phyloP scores from a whole-genome alignment of 257 asterid species.

The Salvia miltiorrhiza region DNA sequence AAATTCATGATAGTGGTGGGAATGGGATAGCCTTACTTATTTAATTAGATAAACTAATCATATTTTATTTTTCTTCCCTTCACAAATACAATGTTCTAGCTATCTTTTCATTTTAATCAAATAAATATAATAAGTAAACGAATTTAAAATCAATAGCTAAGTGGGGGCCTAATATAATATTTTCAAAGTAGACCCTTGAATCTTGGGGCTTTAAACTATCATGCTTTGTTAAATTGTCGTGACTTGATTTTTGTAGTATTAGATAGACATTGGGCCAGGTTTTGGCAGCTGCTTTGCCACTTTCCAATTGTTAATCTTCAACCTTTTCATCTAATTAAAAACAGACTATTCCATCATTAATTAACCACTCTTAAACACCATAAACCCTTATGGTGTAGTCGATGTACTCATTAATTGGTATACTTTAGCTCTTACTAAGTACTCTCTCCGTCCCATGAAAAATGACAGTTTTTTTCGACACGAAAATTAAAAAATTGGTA shows the following conservation, averaged over 20 bases:
- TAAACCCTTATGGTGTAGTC: background rate
- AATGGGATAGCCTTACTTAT: background rate
- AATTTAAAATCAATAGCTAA: background rate
- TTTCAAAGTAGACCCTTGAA: conserved; percentile 23
- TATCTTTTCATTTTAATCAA: background rate
- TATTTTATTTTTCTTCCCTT: background rate
- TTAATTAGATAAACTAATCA: background rate
- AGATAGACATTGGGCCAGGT: background rate
- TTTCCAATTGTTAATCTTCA: conserved; percentile 4
- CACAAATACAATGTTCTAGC: background rate
- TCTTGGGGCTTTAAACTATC: conserved; percentile 19
- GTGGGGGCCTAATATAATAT: conserved; percentile 5
- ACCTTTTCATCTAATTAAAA: background rate
- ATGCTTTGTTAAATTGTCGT: conserved; percentile 23
- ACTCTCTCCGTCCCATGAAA: too few relatives aligned
- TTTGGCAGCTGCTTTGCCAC: background rate
- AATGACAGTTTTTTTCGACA: too few relatives aligned
- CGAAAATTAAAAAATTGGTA: too few relatives aligned
- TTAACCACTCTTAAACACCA: background rate
- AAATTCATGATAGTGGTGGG: conserved; percentile 17
- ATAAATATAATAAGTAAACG: background rate
- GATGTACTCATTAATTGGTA: background rate
- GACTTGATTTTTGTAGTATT: background rate
- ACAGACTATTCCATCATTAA: background rate
- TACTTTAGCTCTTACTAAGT: too few relatives aligned